phyloP scores from a whole-genome alignment of 129 eudicot species.

The Flaveria trinervia region DNA sequence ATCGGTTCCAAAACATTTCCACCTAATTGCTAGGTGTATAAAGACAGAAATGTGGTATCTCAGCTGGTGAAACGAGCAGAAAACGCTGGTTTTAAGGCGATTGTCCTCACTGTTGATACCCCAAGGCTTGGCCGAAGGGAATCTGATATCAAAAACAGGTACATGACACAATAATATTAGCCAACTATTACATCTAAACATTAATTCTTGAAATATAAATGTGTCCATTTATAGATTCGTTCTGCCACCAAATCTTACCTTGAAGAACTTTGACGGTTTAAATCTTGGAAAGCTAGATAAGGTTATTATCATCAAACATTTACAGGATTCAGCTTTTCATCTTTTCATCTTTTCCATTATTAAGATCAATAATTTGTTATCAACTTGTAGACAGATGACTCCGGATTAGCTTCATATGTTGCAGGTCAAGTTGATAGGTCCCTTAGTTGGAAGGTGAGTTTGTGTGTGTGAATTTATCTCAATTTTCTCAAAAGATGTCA shows the following conservation, averaged over 20 bases:
- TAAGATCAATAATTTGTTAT: constrained; percentile 1
- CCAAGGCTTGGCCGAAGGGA: constrained; percentile 95
- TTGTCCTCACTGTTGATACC: constrained; percentile 92
- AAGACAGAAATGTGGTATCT: constrained; percentile 72
- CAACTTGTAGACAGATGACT: constrained; percentile 68
- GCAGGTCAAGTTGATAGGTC: constrained; percentile 84
- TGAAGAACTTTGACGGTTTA: constrained; percentile 84
- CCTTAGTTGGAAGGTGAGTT: constrained; percentile 84
- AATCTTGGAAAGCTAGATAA: constrained; percentile 79
- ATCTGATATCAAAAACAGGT: constrained; percentile 97
- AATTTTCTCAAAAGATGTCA: neutral
- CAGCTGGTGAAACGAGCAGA: constrained; percentile 90
- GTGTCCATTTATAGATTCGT: constrained; percentile 50
- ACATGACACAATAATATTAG: constrained; percentile 11
- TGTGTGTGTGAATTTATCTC: neutral
- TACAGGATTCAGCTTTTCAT: neutral
- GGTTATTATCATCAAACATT: constrained; percentile 38
- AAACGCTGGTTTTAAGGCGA: constrained; percentile 94
- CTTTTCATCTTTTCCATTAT: neutral
- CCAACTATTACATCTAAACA: neutral
- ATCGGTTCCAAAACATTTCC: constrained; percentile 7
- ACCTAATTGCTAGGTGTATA: constrained; percentile 56
- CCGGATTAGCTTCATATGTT: constrained; percentile 93
- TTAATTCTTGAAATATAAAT: neutral
- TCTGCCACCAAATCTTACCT: constrained; percentile 64